These are phyloP conservation scores for Fusarium coicis DNA, from an alignment of 2,329 filamentous ascomycete species.

Conservation along the genomic window DNA sequence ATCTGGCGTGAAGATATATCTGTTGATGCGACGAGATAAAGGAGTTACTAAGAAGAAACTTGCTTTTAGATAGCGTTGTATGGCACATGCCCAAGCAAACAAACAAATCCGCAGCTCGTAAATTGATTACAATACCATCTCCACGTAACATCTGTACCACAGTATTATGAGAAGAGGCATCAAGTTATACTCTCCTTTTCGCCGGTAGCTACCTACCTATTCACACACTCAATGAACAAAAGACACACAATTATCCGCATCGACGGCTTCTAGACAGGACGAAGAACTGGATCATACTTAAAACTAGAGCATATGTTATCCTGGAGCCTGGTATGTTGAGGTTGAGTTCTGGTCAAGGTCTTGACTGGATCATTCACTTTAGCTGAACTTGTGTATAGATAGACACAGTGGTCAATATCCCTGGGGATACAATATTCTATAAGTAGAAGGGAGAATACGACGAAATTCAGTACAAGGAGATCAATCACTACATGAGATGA, in stretches of 20 bases:
- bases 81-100: fast-evolving
- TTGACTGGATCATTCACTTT: no score
- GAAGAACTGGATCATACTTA: no score
- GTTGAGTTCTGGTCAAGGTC: background rate
- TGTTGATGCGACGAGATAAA: background rate
- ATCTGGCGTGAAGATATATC: background rate
- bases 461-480: no score
- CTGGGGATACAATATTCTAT: no score
- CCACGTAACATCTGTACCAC: no score
- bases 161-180: background rate
- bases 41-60: background rate
- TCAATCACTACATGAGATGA: background rate
- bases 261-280: background rate
- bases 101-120: fast-evolving
- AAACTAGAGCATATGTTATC: background rate
- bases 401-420: background rate
- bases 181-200: background rate
- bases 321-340: background rate
- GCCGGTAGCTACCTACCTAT: background rate
- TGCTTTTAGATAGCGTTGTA: fast-evolving
- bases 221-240: background rate
- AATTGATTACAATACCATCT: no score
- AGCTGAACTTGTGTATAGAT: background rate
- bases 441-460: no score
- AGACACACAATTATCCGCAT: background rate